Conservation (phyloP, 2,329 filamentous ascomycete species). For the Calcarisporium arbuscula region DNA sequence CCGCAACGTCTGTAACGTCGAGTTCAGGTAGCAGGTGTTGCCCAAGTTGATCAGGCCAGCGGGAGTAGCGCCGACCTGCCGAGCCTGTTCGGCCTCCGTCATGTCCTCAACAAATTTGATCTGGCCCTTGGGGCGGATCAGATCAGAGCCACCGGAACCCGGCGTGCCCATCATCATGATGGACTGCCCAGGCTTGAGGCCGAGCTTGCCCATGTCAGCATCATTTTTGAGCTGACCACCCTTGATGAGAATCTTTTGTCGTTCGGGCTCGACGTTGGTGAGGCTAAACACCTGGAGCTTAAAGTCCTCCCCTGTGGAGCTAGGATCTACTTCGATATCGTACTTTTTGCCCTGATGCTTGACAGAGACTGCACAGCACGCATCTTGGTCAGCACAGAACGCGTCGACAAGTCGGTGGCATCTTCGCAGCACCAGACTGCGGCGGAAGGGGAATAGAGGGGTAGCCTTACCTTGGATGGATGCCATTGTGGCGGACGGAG, state of each 20-base stretch:
- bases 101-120: constrained; percentile 95
- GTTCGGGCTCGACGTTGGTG: constrained; percentile 90
- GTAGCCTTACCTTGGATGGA: constrained; percentile 41
- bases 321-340: constrained; percentile 83
- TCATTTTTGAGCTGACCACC: constrained; percentile 95
- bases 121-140: constrained; percentile 69
- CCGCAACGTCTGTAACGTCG: constrained; percentile 85
- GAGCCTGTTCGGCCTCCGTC: constrained; percentile 87
- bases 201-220: constrained; percentile 74
- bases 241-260: constrained; percentile 94
- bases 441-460: background rate
- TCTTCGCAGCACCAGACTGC: background rate
- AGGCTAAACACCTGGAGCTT: constrained; percentile 94
- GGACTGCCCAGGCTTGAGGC: constrained; percentile 75
- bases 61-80: constrained; percentile 75
- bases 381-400: background rate
- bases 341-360: constrained; percentile 96
- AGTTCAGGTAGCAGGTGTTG: constrained; percentile 98
- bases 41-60: constrained; percentile 87
- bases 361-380: constrained; percentile 76
- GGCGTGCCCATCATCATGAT: constrained; percentile 98
- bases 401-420: constrained; percentile 14
- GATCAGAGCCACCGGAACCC: constrained; percentile 52
- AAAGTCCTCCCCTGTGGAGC: constrained; percentile 82
- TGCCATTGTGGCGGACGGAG: constrained; percentile 38